Evolutionary conservation across 352 stramenopile genomes (phyloP), one percentile per base, ranked within the genome.

Genomic region (Elongisporangium anandrum): DNA sequence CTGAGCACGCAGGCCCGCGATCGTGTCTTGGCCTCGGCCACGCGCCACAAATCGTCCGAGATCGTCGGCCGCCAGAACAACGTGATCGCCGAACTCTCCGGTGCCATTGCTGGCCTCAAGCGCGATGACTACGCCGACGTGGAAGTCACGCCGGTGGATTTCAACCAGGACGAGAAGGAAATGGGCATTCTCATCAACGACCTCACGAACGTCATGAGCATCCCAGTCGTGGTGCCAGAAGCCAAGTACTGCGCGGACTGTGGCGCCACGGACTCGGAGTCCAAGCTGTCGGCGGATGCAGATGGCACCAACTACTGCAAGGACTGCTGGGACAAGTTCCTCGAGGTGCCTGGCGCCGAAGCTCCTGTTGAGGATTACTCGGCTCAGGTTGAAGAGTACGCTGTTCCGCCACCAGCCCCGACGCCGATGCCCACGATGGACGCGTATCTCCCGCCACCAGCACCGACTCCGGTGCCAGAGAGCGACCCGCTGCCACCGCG

Each of bases 231-330:
- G 23, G 81, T 92, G 50, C 80, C 84, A 3, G 78, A 70, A 4
- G 72, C 67, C 34, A 95, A 95, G 56, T 91, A 85, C 56, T 95
- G 85, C 57, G 82, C 82, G 48, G 83, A 93, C 17, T 95, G 85
- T 59, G 79, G 82, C 23, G 70, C 82, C 1, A 88, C 80, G 1
- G 85, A 95, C 66, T 82, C 86, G 23, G 79, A 91, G 50, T 86
- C 75, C 0, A 83, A 85, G 69, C 70, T 93, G 12, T 80, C 92
- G 48, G 75, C 90, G 51, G 86, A 95, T 61, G 82, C 88, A 34
- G 84, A 95, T 50, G 84, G 83, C 0, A 75, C 93, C 52, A 91
- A 87, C 64, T 95, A 95, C 65, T 95, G 86, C 72, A 90, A 89
- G 57, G 86, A 91, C 61, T 95, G 86, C 54, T 95, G 84, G 85